Base-by-base conservation (phyloP, 139 green algal genomes). In the Tetratostichococcus sp. region DNA sequence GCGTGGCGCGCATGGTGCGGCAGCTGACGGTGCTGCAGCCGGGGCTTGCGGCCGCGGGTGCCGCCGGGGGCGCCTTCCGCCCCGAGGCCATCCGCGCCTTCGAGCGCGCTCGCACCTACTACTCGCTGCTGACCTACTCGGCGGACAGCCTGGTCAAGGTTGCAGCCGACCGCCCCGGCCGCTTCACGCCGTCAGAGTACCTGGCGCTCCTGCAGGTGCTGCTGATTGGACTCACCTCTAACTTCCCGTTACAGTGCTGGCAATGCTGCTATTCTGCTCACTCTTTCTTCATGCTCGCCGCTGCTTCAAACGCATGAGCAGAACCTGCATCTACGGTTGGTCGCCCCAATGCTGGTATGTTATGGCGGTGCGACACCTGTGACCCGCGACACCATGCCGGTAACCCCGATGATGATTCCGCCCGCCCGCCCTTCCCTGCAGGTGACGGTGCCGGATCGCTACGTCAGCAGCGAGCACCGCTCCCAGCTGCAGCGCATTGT, bases 1-100 rank as follows among this genome's bases (percentile, higher is more conserved):
- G 87, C 6, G 83, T 91, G 67, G 81, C 89, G 43, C 78, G 84
- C 50, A 88, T 94, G 81, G 82, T 84, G 34, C 85, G 86, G 35
- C 80, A 85, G 69, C 78, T 93, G 73, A 74, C 86, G 26, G 69
- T 80, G 57, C 77, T 93, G 78, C 85, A 91, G 77, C 79, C 83
- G 21, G 35, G 73, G 6, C 76, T 91, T 26, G 75, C 67, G 14
- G 69, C 72, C 0, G 77, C 87, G 35, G 70, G 72, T 22, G 43
- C 42, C 19, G 65, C 74, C 33, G 35, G 32, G 3, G 72, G 69
- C 25, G 19, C 30, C 33, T 75, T 71, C 67, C 75, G 75, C 8
- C 62, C 69, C 30, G 75, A 82, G 34, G 69, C 70, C 4, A 30
- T 72, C 2, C 79, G 76, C 23, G 30, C 34, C 0, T 84, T 86